phyloP scores from a whole-genome alignment of 1,284 basidiomycete species.

The Ustilago esculenta region DNA sequence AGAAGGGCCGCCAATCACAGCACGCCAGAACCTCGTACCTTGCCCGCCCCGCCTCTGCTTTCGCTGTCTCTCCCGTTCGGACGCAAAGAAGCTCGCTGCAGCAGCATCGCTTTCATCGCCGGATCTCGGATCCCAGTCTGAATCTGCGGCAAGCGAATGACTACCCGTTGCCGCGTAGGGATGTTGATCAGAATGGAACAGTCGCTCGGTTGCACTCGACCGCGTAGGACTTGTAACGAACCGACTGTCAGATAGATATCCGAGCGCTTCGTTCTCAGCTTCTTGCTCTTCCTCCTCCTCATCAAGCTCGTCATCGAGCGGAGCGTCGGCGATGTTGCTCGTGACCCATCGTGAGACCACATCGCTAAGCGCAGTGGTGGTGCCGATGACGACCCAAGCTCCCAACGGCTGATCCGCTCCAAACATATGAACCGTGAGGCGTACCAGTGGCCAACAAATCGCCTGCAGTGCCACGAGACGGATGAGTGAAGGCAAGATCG shows the following conservation, averaged over 20 bases:
- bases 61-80: conserved; percentile 30
- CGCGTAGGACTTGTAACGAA: conserved; percentile 25
- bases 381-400: conserved; percentile 82
- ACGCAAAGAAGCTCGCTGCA: conserved; percentile 21
- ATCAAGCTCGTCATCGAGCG: conserved; percentile 40
- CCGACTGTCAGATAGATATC: conserved; percentile 23
- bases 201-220: conserved; percentile 12
- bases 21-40: conserved; percentile 56
- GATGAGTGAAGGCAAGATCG: conserved; percentile 80
- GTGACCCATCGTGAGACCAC: conserved; percentile 64
- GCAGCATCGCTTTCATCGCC: conserved; percentile 43
- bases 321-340: conserved; percentile 63
- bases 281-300: conserved; percentile 32
- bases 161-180: conserved; percentile 2
- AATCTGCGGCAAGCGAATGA: conserved; percentile 7
- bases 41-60: conserved; percentile 36
- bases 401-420: conserved; percentile 76
- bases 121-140: conserved; percentile 42
- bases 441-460: conserved; percentile 86
- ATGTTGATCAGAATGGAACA: conserved; percentile 12
- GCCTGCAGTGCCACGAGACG: conserved; percentile 83
- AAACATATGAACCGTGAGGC: conserved; percentile 77
- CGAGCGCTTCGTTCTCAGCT: conserved; percentile 18
- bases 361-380: conserved; percentile 72
- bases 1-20: conserved; percentile 53